A percentile compares a stretch with the other conserved stretches of the same genome.
phyloP scores from a whole-genome alignment of 164 flowering plant genomes.

The Sedum album region DNA sequence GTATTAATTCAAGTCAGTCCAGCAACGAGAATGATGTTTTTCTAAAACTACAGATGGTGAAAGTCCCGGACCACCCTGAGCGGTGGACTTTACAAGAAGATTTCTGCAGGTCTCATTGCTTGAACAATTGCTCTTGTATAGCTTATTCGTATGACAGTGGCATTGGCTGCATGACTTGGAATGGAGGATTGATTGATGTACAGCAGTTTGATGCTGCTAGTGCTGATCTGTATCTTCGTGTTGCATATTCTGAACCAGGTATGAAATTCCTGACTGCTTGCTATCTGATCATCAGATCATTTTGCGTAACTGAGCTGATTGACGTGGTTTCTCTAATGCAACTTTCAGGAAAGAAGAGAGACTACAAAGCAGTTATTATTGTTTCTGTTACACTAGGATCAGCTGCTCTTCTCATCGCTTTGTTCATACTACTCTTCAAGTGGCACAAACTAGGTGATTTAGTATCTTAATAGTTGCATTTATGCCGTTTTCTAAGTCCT shows the following conservation, averaged over 20 bases:
- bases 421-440: background rate
- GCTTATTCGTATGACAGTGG: conserved; percentile 36
- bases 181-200: conserved; percentile 21
- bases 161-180: conserved; percentile 46
- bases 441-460: background rate
- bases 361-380: conserved; percentile 1
- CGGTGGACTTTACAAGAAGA: background rate
- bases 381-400: background rate
- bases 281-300: background rate
- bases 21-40: conserved; percentile 28
- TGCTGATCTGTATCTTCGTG: conserved; percentile 28
- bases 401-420: background rate
- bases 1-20: conserved; percentile 4
- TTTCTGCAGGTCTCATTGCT: conserved; percentile 30
- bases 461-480: background rate
- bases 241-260: conserved; percentile 33
- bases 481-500: background rate
- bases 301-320: background rate
- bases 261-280: background rate
- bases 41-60: conserved; percentile 15
- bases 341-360: background rate
- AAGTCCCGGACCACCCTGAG: conserved; percentile 35
- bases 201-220: conserved; percentile 21
- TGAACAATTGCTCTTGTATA: conserved; percentile 36
- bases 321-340: background rate